Evolutionary conservation across 2,329 filamentous ascomycete genomes (phyloP).

Genomic region (Stenocarpella maydis): DNA sequence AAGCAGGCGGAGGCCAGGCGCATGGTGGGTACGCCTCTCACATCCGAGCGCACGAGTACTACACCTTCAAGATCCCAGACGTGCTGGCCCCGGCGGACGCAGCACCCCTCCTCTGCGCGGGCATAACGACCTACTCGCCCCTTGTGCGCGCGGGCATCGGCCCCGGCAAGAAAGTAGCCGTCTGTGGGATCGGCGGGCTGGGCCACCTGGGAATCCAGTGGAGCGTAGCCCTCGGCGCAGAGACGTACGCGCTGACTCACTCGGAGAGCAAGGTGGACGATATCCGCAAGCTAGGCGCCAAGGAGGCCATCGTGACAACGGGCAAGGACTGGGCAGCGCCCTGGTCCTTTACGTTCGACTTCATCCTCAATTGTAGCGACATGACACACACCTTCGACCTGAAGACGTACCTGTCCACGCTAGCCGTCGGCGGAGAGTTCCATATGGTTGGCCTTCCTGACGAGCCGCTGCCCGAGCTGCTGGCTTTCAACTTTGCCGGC

Average conservation of each 20-base stretch:
- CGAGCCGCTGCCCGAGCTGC: constrained; percentile 53
- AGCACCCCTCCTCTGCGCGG: constrained; percentile 79
- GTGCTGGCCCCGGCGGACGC: constrained; percentile 56
- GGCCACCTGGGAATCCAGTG: constrained; percentile 79
- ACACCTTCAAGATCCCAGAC: constrained; percentile 67
- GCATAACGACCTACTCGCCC: constrained; percentile 77
- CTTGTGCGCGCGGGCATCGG: constrained; percentile 72
- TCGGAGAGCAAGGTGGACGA: constrained; percentile 66
- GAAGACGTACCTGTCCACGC: constrained; percentile 56
- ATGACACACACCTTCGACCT: constrained; percentile 64
- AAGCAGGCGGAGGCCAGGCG: constrained; percentile 62
- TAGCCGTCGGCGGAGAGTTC: constrained; percentile 63
- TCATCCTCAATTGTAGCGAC: constrained; percentile 60
- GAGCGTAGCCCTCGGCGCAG: constrained; percentile 74
- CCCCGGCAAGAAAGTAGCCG: constrained; percentile 74
- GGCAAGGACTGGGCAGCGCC: constrained; percentile 66
- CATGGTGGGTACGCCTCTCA: constrained; percentile 70
- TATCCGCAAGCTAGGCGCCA: constrained; percentile 68
- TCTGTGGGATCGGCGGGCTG: constrained; percentile 77
- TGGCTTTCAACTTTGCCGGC: constrained; percentile 51
- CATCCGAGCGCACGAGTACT: constrained; percentile 62
- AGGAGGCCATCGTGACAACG: constrained; percentile 56
- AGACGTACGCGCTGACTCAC: constrained; percentile 71
- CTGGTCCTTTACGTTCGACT: constrained; percentile 59
- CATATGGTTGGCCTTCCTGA: constrained; percentile 67